Percentiles rank a stretch among this genome's conserved stretches.
phyloP scores from a whole-genome alignment of 225 moss, liverwort and hornwort species.

The Polytrichum commune region DNA sequence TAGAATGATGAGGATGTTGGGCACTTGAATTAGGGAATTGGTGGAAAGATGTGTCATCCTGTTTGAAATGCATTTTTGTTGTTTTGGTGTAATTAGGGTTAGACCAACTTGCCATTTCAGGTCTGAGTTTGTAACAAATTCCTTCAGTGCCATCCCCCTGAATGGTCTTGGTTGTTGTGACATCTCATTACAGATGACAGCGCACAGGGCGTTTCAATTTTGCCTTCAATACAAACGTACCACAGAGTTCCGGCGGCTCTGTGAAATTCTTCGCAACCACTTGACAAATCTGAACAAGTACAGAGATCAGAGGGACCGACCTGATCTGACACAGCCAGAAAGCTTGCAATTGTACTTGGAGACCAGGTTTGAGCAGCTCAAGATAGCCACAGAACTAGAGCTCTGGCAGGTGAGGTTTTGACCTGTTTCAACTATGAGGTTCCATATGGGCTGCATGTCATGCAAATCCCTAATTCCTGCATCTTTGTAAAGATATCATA shows the following conservation, averaged over 20 bases:
- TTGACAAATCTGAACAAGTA: conserved; percentile 94
- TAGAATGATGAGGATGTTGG: too few relatives aligned
- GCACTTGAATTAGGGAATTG: too few relatives aligned
- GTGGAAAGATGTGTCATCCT: too few relatives aligned
- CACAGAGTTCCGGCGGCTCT: conserved; percentile 89
- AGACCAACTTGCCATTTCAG: too few relatives aligned
- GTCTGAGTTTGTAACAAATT: too few relatives aligned
- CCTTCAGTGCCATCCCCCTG: too few relatives aligned
- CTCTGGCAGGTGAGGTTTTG: conserved; percentile 77
- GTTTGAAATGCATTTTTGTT: too few relatives aligned
- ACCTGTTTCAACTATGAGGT: too few relatives aligned
- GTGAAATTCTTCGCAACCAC: conserved; percentile 98
- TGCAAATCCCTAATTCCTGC: too few relatives aligned
- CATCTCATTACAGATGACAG: conserved; percentile 70
- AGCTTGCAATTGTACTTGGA: conserved; percentile 94
- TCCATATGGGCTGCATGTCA: too few relatives aligned
- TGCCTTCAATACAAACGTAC: conserved; percentile 96
- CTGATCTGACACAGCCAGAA: conserved; percentile 92
- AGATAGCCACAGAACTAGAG: conserved; percentile 97
- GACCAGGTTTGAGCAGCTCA: conserved; percentile 98
- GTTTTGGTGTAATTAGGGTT: too few relatives aligned
- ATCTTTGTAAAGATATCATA: too few relatives aligned
- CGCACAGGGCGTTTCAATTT: conserved; percentile 94
- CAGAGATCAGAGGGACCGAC: conserved; percentile 93
- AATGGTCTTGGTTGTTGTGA: conserved; percentile 2